Evolutionary conservation across 192 early-diverging fungal genomes (phyloP).

Genomic region (Entomortierella parvispora): DNA sequence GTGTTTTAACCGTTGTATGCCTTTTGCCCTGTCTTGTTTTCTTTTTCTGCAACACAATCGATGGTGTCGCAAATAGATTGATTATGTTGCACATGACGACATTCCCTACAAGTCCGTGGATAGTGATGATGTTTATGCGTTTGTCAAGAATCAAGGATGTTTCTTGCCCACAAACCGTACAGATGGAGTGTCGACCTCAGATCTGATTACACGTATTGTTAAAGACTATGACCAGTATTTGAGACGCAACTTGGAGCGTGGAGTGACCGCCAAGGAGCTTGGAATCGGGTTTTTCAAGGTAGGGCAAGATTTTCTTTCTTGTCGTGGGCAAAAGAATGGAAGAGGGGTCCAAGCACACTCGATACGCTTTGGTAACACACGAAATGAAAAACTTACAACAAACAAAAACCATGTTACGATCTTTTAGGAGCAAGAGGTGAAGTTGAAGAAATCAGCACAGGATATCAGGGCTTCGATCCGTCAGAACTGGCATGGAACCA

Average conservation of each 20-base stretch:
- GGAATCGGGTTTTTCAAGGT: conserved; percentile 85
- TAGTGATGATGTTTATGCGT: conserved; percentile 79
- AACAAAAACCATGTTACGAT: background rate
- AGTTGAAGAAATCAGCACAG: conserved; percentile 78
- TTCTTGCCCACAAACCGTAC: conserved; percentile 78
- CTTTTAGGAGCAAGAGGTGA: conserved; percentile 74
- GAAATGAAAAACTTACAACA: too few relatives aligned
- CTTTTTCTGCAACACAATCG: background rate
- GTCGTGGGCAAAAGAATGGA: background rate
- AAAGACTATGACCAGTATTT: conserved; percentile 87
- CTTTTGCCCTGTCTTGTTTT: background rate
- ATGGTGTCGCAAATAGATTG: conserved; percentile 57
- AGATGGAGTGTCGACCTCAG: conserved; percentile 84
- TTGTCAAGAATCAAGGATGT: conserved; percentile 78
- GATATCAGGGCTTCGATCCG: conserved; percentile 75
- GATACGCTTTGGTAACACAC: too few relatives aligned
- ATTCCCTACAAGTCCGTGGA: conserved; percentile 79
- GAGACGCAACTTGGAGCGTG: conserved; percentile 85
- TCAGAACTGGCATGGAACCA: conserved; percentile 72
- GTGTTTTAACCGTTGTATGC: background rate
- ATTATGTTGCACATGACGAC: conserved; percentile 88
- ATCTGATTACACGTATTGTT: conserved; percentile 86
- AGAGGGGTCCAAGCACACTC: too few relatives aligned
- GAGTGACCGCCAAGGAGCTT: conserved; percentile 82
- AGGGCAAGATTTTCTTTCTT: conserved; percentile 1